Evolutionary conservation across 202 grass and related monocot genomes (phyloP).

Genomic region (Musa balbisiana): DNA sequence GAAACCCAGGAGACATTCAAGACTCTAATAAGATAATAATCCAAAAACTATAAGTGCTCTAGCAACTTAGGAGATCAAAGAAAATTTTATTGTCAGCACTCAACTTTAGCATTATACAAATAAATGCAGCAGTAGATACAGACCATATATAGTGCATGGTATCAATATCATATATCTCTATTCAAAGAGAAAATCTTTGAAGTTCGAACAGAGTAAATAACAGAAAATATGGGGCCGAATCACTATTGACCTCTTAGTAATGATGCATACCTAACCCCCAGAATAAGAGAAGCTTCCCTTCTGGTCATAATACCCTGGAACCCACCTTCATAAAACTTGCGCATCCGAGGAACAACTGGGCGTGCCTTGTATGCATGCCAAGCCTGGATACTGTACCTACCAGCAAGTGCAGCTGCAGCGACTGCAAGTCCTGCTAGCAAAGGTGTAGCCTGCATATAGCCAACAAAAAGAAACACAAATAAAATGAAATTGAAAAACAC

Average conservation of each 20-base stretch:
- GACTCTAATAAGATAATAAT: too few species aligned
- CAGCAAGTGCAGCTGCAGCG: conserved; percentile 58
- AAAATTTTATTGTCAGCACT: background rate
- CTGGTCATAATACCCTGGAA: conserved; percentile 74
- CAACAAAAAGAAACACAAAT: conserved; percentile 21
- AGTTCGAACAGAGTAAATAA: background rate
- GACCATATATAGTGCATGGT: background rate
- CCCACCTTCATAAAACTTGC: conserved; percentile 92
- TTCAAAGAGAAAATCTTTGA: background rate
- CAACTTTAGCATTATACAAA: too few species aligned
- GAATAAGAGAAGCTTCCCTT: conserved; percentile 74
- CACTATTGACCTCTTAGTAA: background rate
- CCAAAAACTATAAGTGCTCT: background rate
- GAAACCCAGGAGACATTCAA: too few species aligned
- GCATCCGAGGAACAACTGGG: conserved; percentile 76
- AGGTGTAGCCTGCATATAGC: conserved; percentile 43
- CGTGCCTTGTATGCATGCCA: conserved; percentile 84
- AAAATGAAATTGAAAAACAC: background rate
- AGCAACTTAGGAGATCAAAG: background rate
- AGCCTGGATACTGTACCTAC: conserved; percentile 68
- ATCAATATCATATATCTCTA: background rate
- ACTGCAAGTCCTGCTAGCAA: conserved; percentile 79
- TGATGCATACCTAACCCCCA: conserved; percentile 63
- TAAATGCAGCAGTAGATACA: background rate
- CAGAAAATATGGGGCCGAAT: background rate